A percentile compares a stretch with the other conserved stretches of the same genome.
Conservation (phyloP, 371 early-diverging fungal species). For the Mucor indicus region DNA sequence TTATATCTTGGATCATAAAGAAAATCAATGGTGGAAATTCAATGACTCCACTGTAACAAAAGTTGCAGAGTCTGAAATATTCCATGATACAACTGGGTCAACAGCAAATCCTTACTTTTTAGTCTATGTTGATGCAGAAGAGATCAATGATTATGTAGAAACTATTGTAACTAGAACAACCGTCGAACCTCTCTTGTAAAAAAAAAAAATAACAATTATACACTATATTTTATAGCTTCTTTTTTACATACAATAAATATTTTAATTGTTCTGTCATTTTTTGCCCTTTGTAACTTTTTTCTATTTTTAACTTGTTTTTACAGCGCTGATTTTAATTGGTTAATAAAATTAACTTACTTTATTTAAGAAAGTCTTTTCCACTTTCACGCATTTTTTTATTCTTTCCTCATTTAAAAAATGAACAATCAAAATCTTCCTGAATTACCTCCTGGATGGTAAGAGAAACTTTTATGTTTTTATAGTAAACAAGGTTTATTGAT, state of each 20-base stretch:
- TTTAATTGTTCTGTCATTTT: no score
- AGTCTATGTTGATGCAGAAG: slow-evolving; percentile 51
- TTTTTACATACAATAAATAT: no score
- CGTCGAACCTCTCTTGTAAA: no score
- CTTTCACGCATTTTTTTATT: background rate
- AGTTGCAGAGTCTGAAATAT: slow-evolving; percentile 53
- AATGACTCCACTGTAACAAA: slow-evolving; percentile 76
- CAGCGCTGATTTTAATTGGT: no score
- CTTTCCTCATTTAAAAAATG: slow-evolving; percentile 3
- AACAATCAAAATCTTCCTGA: slow-evolving; percentile 16
- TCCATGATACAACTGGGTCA: slow-evolving; percentile 50
- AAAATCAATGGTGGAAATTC: slow-evolving; percentile 76
- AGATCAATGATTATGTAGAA: slow-evolving; percentile 27
- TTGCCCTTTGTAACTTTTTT: no score
- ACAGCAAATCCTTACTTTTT: slow-evolving; percentile 70
- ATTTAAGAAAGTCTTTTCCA: no score
- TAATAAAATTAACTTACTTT: no score
- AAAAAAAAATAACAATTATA: no score
- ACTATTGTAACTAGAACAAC: slow-evolving; percentile 11
- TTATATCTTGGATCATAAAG: slow-evolving; percentile 67
- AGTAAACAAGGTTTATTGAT: background rate
- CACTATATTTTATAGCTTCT: no score
- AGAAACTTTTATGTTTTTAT: background rate
- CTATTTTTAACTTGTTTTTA: no score
- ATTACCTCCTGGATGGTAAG: slow-evolving; percentile 31